These are phyloP conservation scores for Quercus ilex DNA, from an alignment of 306 rosid genomes.

Conservation along the genomic window DNA sequence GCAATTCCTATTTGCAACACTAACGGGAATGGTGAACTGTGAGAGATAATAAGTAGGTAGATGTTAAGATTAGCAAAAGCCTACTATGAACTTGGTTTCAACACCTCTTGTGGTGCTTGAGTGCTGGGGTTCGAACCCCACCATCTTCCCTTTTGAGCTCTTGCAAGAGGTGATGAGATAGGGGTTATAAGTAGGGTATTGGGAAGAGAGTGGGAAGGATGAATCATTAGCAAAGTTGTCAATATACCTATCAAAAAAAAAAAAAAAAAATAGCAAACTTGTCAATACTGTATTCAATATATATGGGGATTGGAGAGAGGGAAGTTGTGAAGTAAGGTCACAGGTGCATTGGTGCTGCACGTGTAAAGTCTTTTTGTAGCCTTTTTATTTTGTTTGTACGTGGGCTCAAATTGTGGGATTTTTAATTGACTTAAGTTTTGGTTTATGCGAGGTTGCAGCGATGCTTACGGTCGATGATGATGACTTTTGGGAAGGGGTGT, in stretches of 20 bases:
- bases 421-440: neutral
- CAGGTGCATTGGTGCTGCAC: neutral
- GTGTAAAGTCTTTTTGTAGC: neutral
- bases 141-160: neutral
- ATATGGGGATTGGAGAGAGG: neutral
- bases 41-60: too few species aligned
- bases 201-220: neutral
- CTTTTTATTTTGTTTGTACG: neutral
- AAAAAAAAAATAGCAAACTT: too few species aligned
- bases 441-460: constrained; percentile 56
- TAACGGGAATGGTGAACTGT: too few species aligned
- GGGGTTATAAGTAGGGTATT: neutral
- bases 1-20: too few species aligned
- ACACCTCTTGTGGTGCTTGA: too few species aligned
- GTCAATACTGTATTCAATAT: neutral
- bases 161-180: neutral
- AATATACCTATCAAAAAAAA: too few species aligned
- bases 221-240: neutral
- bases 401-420: neutral
- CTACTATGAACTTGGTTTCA: too few species aligned
- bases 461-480: constrained; percentile 86
- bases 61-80: too few species aligned
- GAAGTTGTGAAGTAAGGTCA: neutral
- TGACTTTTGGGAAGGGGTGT: constrained; percentile 93
- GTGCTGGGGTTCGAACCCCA: too few species aligned